These are phyloP conservation scores for Acidiella bohemica DNA, from an alignment of 495 filamentous ascomycete genomes.

Conservation along the genomic window DNA sequence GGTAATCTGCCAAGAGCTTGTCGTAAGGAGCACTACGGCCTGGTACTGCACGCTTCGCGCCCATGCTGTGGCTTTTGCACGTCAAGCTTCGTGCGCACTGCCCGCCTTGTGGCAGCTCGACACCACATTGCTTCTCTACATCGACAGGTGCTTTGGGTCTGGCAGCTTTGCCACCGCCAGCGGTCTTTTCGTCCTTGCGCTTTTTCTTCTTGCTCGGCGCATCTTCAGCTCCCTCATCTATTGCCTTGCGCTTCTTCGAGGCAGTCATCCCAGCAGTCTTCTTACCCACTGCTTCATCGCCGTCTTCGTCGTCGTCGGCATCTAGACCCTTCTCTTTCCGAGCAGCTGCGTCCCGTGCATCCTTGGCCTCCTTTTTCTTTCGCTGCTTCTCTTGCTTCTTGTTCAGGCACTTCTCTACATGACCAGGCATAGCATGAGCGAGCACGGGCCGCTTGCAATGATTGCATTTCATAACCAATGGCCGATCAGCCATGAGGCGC, in stretches of 20 bases:
- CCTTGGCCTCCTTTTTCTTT: slow-evolving; percentile 37
- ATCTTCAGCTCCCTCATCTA: slow-evolving; percentile 52
- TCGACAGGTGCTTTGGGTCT: slow-evolving; percentile 95
- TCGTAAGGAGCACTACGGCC: slow-evolving; percentile 89
- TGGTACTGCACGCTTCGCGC: slow-evolving; percentile 80
- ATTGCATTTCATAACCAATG: slow-evolving; percentile 30
- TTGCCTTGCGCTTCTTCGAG: slow-evolving; percentile 82
- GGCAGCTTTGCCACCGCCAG: no score
- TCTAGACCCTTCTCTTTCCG: slow-evolving; percentile 31
- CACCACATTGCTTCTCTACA: slow-evolving; percentile 94
- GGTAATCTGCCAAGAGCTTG: slow-evolving; percentile 82
- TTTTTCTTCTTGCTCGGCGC: slow-evolving; percentile 34
- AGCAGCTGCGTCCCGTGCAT: slow-evolving; percentile 37
- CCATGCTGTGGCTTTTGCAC: slow-evolving; percentile 96
- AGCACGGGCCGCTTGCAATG: slow-evolving; percentile 33
- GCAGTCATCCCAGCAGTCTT: slow-evolving; percentile 56
- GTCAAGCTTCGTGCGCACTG: slow-evolving; percentile 85
- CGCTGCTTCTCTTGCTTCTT: slow-evolving; percentile 37
- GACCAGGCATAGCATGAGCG: slow-evolving; percentile 23
- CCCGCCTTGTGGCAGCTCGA: slow-evolving; percentile 67
- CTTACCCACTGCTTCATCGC: slow-evolving; percentile 48
- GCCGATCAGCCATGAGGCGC: slow-evolving; percentile 40
- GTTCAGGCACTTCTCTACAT: slow-evolving; percentile 31
- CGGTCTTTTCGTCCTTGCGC: slow-evolving; percentile 81
- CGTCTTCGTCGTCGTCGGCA: slow-evolving; percentile 24